A percentile compares a stretch with the other conserved stretches of the same genome.
Conservation (phyloP, 31 red algal species). For the Asparagopsis taxiformis region DNA sequence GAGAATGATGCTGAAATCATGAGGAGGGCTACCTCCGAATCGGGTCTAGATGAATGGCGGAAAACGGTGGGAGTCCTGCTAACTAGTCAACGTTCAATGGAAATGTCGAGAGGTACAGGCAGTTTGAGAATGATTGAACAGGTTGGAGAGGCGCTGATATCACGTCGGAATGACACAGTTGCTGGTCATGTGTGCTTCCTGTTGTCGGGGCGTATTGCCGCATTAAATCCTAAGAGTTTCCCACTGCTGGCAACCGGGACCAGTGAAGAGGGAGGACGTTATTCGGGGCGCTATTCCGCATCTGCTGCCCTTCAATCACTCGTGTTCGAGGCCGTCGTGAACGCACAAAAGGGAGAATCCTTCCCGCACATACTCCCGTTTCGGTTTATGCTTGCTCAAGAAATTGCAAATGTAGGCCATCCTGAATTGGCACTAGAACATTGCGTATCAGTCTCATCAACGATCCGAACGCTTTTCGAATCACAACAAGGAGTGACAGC, state of each 20-base stretch:
- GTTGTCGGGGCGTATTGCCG: slow-evolving; percentile 27
- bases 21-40: slow-evolving; percentile 23
- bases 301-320: slow-evolving; percentile 33
- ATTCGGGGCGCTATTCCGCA: slow-evolving; percentile 19
- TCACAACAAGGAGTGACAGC: slow-evolving; percentile 14
- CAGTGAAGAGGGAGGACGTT: slow-evolving; percentile 18
- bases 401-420: slow-evolving; percentile 41
- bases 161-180: slow-evolving; percentile 22
- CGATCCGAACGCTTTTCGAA: slow-evolving; percentile 39
- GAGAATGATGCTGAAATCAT: slow-evolving; percentile 56
- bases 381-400: slow-evolving; percentile 30
- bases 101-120: background rate
- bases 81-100: background rate
- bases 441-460: slow-evolving; percentile 32
- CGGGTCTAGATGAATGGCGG: slow-evolving; percentile 47
- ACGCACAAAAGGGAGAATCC: slow-evolving; percentile 17
- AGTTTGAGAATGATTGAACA: slow-evolving; percentile 34
- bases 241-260: slow-evolving; percentile 18
- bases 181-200: slow-evolving; percentile 47
- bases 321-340: slow-evolving; percentile 33
- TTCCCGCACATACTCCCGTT: slow-evolving; percentile 55
- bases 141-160: slow-evolving; percentile 43
- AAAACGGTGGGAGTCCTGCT: slow-evolving; percentile 44
- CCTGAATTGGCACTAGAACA: slow-evolving; percentile 39
- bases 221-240: slow-evolving; percentile 9